Evolutionary conservation across 169 alveolate species (phyloP).

Genomic region (Babesia ovis): DNA sequence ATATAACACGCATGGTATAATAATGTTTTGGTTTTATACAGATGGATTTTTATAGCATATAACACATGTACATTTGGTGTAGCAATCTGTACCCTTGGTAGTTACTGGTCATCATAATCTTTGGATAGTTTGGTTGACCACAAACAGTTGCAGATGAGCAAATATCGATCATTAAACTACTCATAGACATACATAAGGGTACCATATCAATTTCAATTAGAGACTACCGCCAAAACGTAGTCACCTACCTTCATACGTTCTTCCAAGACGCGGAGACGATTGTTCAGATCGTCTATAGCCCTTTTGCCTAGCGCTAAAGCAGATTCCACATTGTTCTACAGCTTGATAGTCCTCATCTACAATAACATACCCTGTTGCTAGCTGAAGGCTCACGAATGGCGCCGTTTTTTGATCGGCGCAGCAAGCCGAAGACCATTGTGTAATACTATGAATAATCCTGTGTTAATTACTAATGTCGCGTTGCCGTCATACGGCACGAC

Average conservation of each 20-base stretch:
- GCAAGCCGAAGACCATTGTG: slow-evolving; percentile 15
- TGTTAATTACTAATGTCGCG: not conserved
- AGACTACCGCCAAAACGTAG: no score
- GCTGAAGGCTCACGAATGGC: slow-evolving; percentile 27
- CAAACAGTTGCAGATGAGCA: no score
- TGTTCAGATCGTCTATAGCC: slow-evolving; percentile 23
- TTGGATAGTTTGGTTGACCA: no score
- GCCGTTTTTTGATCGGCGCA: slow-evolving; percentile 8
- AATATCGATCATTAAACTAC: no score
- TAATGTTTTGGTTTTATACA: no score
- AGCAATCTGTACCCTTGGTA: no score
- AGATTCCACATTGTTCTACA: slow-evolving; percentile 34
- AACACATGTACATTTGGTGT: no score
- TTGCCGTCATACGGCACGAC: slow-evolving; percentile 2
- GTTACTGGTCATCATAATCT: no score
- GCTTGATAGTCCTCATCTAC: not conserved
- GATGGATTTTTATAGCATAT: no score
- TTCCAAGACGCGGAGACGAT: slow-evolving; percentile 17
- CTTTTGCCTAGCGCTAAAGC: slow-evolving; percentile 33
- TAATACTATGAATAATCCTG: not conserved
- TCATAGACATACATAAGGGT: no score
- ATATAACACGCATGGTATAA: no score
- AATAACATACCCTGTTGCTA: slow-evolving; percentile 5
- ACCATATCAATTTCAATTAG: no score
- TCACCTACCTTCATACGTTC: slow-evolving; percentile 40